Conservation (phyloP, 352 stramenopile genomes). For the Globisporangium paddicum region DNA sequence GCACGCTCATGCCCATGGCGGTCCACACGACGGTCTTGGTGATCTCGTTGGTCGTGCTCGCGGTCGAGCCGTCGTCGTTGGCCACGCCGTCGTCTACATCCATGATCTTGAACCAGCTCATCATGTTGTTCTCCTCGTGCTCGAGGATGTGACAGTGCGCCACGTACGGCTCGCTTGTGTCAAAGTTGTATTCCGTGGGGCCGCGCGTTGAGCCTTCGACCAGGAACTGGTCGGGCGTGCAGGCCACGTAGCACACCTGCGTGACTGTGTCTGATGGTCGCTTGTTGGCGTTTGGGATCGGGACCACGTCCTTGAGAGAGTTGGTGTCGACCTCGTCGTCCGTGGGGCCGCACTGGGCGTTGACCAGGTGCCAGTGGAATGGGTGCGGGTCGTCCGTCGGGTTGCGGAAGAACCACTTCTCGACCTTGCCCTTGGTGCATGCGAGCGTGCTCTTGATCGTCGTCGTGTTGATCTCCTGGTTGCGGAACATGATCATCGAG, state of each 20-base stretch:
- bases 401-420: conserved; percentile 79
- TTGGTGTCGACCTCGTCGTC: conserved; percentile 72
- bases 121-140: conserved; percentile 75
- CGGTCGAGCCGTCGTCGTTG: conserved; percentile 40
- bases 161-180: conserved; percentile 68
- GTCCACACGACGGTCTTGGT: conserved; percentile 44
- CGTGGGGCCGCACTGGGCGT: conserved; percentile 57
- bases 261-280: conserved; percentile 36
- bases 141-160: conserved; percentile 77
- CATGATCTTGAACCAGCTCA: conserved; percentile 58
- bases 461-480: conserved; percentile 47
- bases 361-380: conserved; percentile 77
- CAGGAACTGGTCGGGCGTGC: conserved; percentile 64
- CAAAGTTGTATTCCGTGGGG: conserved; percentile 58
- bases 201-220: conserved; percentile 42
- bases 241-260: conserved; percentile 73
- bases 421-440: conserved; percentile 68
- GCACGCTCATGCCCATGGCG: conserved; percentile 72
- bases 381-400: conserved; percentile 68
- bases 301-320: conserved; percentile 63
- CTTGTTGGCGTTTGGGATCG: conserved; percentile 54
- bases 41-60: conserved; percentile 26
- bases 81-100: conserved; percentile 35
- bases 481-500: conserved; percentile 46
- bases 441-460: conserved; percentile 40